Evolutionary conservation across 2,329 filamentous ascomycete species (phyloP).

Genomic region (Calonectria ilicicola): DNA sequence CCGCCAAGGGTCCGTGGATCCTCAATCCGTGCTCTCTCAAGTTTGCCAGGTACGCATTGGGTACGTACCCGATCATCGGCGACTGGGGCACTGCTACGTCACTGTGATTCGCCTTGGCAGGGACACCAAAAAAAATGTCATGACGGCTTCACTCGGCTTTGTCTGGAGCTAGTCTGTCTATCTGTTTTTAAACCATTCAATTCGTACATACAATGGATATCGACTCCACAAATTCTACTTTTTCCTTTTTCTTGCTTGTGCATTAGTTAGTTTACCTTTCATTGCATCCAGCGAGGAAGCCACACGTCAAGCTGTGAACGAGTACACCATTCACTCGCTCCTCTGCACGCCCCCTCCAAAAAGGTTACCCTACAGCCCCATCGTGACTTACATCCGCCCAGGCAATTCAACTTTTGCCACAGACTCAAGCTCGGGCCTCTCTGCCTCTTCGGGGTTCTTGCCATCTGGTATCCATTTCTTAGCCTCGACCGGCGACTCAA

Average conservation of each 20-base stretch:
- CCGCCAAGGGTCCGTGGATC: constrained; percentile 6
- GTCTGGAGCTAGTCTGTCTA: not conserved
- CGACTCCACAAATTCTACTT: not conserved
- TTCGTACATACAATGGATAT: not conserved
- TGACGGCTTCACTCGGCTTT: constrained; percentile 9
- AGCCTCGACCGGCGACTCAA: not conserved
- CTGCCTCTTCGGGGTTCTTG: not conserved
- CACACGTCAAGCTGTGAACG: no score
- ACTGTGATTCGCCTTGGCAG: not conserved
- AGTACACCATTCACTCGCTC: no score
- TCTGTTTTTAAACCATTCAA: not conserved
- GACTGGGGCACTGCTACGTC: not conserved
- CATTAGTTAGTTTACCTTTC: no score
- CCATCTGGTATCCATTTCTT: not conserved
- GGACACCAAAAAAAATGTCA: not conserved
- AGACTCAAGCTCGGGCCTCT: not conserved
- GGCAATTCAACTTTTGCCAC: not conserved
- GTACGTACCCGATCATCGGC: constrained; percentile 3
- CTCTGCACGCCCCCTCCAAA: no score
- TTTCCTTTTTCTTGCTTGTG: not conserved
- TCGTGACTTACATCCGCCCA: not conserved
- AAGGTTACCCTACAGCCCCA: not conserved
- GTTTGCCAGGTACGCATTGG: not conserved
- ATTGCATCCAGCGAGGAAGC: not conserved
- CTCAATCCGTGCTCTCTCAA: constrained; percentile 1